Evolutionary conservation across 2,329 filamentous ascomycete species (phyloP).

Genomic region (Exophiala spinifera): DNA sequence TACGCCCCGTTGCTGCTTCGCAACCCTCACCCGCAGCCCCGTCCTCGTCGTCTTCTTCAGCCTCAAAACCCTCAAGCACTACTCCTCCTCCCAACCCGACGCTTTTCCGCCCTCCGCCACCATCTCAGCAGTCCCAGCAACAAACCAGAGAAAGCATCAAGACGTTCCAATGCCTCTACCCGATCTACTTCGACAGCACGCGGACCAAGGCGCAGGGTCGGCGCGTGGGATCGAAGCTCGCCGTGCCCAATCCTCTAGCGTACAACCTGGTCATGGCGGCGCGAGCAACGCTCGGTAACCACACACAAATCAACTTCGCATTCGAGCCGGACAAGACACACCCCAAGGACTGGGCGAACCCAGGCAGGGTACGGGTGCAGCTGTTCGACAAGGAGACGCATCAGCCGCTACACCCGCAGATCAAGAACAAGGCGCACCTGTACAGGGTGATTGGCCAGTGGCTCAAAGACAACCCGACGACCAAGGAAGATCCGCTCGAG

Average conservation of each 20-base stretch:
- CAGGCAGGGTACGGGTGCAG: conserved; percentile 78
- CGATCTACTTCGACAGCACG: conserved; percentile 80
- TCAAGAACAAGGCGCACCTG: conserved; percentile 81
- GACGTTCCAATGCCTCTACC: conserved; percentile 85
- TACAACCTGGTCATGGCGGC: conserved; percentile 87
- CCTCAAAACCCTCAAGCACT: conserved; percentile 30
- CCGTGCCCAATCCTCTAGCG: conserved; percentile 81
- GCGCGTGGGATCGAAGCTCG: conserved; percentile 68
- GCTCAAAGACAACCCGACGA: conserved; percentile 74
- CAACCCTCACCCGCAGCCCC: conserved; percentile 30
- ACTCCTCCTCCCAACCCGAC: conserved; percentile 34
- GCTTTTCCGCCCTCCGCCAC: conserved; percentile 46
- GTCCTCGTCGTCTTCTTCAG: conserved; percentile 21
- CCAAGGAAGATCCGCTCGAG: conserved; percentile 65
- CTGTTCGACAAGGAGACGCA: conserved; percentile 56
- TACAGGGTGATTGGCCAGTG: conserved; percentile 76
- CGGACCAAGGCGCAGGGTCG: conserved; percentile 75
- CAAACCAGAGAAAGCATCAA: conserved; percentile 60
- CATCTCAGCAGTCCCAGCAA: conserved; percentile 43
- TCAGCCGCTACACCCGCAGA: conserved; percentile 46
- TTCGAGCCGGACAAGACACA: conserved; percentile 91
- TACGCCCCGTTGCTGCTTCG: conserved; percentile 36
- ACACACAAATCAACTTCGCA: conserved; percentile 52
- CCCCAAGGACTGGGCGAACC: conserved; percentile 97
- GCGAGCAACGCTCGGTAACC: conserved; percentile 53